Conservation (phyloP, 2,329 filamentous ascomycete species). For the Chrysoporthe austroafricana region DNA sequence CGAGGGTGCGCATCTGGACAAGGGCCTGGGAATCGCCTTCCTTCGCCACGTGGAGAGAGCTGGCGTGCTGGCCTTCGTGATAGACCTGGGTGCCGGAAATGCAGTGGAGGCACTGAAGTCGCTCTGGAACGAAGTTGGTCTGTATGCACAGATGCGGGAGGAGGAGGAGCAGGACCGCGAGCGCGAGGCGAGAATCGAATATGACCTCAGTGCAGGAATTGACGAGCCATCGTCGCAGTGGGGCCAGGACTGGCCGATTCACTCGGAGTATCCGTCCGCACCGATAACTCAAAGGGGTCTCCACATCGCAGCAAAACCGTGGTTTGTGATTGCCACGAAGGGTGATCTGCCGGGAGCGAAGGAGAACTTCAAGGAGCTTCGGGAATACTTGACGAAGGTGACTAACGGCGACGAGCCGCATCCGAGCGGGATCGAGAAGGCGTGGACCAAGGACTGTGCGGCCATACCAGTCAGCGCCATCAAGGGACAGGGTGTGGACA, state of each 20-base stretch:
- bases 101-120: conserved; percentile 77
- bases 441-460: conserved; percentile 64
- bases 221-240: conserved; percentile 28
- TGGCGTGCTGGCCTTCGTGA: conserved; percentile 88
- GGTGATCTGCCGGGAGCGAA: conserved; percentile 81
- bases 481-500: conserved; percentile 78
- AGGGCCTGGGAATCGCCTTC: conserved; percentile 88
- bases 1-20: conserved; percentile 88
- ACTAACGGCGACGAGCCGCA: conserved; percentile 66
- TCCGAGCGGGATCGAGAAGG: conserved; percentile 67
- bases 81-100: conserved; percentile 81
- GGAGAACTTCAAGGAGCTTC: conserved; percentile 73
- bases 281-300: conserved; percentile 45
- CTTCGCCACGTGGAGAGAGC: conserved; percentile 93
- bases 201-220: conserved; percentile 57
- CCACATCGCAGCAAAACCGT: conserved; percentile 91
- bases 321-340: conserved; percentile 95
- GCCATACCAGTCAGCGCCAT: conserved; percentile 91
- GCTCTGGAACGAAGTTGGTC: conserved; percentile 87
- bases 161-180: conserved; percentile 71
- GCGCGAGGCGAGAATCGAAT: conserved; percentile 58
- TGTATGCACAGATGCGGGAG: conserved; percentile 81
- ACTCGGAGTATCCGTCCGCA: conserved; percentile 37
- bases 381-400: conserved; percentile 71
- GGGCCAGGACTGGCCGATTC: conserved; percentile 35